Base-by-base conservation (phyloP, 2,329 filamentous ascomycete genomes). In the Dactylonectria macrodidyma region DNA sequence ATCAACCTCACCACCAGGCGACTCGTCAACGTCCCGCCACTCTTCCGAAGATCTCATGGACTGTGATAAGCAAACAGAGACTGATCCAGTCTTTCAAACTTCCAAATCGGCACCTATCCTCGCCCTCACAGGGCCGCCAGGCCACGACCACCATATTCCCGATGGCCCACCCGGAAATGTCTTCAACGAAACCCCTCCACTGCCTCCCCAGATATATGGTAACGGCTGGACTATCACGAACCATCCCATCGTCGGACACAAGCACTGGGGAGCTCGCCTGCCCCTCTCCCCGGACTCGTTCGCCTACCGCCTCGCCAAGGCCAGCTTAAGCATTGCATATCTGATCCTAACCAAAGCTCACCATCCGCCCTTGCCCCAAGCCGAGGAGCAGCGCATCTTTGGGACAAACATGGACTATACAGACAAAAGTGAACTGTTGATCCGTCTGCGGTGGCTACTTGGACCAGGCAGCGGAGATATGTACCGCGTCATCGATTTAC, bases 401-500 rank as follows among this genome's bases (percentile, higher is more conserved):
- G 71, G 69, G 19, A 67, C 67, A 4, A 55, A 62, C 2, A 54
- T 76, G 12, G 62, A 66, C 30, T 73, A 71, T 3, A 59, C 65
- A 0, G 65, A 68, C 1, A 68, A 68, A 8, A 68, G 76, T 9
- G 75, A 77, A 10, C 60, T 76, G 62, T 59, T 77, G n/a, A 74
- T 67, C 3, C 72, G 72, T 1, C 10, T 76, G 2, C 71, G 75
- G 14, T 76, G 71, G 71, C 68, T 76, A 0, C 62, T 76, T 5
- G 75, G 75, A 0, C 73, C 75, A 0, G 75, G 75, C 3, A 62
- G 44, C 3, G 50, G 65, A 11, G 69, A 77, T 52, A 76, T 76
- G 64, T 65, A 73, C 33, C 71, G 70, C 16, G 75, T 75, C n/a
- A 69, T 76, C 19, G 71, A 76, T 57, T 33, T 76, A 1, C 73